Evolutionary conservation across 495 filamentous ascomycete genomes (phyloP).

Genomic region (Podospora didyma): DNA sequence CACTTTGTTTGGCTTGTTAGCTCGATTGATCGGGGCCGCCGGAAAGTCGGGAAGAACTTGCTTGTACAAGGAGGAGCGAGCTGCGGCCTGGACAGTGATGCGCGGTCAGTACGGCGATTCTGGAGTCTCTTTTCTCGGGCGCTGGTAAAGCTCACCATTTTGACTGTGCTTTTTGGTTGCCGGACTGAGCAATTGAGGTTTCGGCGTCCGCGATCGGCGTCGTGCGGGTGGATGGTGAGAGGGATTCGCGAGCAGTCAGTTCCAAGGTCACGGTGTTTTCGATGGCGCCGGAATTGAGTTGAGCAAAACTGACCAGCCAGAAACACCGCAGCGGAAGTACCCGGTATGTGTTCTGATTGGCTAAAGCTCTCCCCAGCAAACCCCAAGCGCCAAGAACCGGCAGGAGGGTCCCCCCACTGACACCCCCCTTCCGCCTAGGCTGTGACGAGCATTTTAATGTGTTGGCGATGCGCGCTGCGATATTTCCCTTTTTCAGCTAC

Average conservation of each 20-base stretch:
- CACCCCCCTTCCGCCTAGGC: background rate
- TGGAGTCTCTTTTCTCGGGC: background rate
- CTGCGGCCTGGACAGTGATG: conserved; percentile 19
- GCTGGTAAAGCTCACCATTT: conserved; percentile 36
- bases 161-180: conserved; percentile 17
- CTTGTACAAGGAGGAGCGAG: conserved; percentile 65
- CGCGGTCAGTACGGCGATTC: conserved; percentile 26
- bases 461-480: background rate
- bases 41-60: conserved; percentile 46
- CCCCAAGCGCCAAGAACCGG: background rate
- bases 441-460: background rate
- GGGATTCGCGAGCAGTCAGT: conserved; percentile 8
- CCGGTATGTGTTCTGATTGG: conserved; percentile 33
- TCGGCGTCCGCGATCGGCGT: conserved; percentile 14
- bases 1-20: conserved; percentile 51
- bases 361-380: conserved; percentile 27
- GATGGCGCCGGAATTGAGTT: conserved; percentile 4
- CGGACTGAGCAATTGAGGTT: conserved; percentile 17
- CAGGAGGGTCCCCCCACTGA: background rate
- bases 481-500: background rate
- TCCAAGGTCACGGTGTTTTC: conserved; percentile 18
- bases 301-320: conserved; percentile 26
- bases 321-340: conserved; percentile 30
- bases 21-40: conserved; percentile 15
- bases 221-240: conserved; percentile 5